Conservation (phyloP, 805 yeast genomes). For the Lachancea dasiensis region DNA sequence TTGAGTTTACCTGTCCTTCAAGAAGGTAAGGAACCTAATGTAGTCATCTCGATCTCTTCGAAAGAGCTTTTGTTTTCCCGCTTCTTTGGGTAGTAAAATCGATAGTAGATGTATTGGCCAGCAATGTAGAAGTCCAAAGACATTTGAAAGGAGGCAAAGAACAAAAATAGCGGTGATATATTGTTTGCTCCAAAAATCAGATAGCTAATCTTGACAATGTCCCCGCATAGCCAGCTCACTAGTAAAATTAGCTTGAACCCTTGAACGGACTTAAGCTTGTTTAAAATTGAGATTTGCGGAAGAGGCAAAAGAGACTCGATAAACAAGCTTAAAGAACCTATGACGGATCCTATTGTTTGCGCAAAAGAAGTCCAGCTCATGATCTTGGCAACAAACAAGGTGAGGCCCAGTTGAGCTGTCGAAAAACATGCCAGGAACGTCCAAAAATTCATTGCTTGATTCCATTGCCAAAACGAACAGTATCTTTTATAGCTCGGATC, state of each 20-base stretch:
- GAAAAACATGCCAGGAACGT: constrained; percentile 48
- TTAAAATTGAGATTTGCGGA: constrained; percentile 68
- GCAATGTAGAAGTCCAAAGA: constrained; percentile 65
- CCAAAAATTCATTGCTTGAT: constrained; percentile 53
- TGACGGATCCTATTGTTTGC: constrained; percentile 43
- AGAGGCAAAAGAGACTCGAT: constrained; percentile 69
- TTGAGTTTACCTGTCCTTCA: no score
- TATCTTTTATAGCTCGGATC: constrained; percentile 67
- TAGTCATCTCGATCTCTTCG: constrained; percentile 4
- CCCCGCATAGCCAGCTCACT: constrained; percentile 87
- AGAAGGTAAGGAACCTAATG: constrained; percentile 1
- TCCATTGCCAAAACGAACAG: constrained; percentile 83
- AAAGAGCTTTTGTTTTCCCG: constrained; percentile 1
- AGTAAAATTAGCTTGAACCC: constrained; percentile 74
- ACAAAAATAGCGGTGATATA: constrained; percentile 55
- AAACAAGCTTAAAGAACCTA: constrained; percentile 61
- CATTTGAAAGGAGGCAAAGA: constrained; percentile 77
- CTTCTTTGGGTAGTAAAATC: constrained; percentile 31
- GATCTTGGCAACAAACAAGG: constrained; percentile 28
- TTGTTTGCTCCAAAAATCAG: constrained; percentile 70
- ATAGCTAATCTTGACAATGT: constrained; percentile 68
- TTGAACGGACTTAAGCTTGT: constrained; percentile 59
- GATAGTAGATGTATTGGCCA: constrained; percentile 64
- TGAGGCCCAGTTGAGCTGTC: constrained; percentile 32
- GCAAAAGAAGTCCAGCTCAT: constrained; percentile 44